Evolutionary conservation across 768 basidiomycete species (phyloP).

Genomic region (Pleurotus sapidus): DNA sequence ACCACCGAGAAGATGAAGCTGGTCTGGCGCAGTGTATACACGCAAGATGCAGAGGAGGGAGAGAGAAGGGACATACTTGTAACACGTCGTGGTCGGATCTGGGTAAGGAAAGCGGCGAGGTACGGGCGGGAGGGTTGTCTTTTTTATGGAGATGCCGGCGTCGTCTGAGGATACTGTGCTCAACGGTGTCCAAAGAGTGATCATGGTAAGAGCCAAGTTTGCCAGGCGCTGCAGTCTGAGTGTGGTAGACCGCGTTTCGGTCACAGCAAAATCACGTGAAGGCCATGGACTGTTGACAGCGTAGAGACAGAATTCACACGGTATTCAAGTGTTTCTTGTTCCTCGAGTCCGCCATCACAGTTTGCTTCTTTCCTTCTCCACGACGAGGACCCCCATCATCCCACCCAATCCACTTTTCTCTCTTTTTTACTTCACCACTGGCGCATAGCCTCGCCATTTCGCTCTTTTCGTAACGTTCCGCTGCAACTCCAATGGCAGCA

Average conservation of each 20-base stretch:
- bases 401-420: slow-evolving; percentile 11
- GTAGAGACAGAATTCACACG: slow-evolving; percentile 6
- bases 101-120: slow-evolving; percentile 21
- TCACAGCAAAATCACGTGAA: background rate
- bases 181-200: slow-evolving; percentile 10
- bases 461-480: slow-evolving; percentile 16
- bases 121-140: slow-evolving; percentile 16
- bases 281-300: background rate
- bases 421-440: slow-evolving; percentile 17
- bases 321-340: background rate
- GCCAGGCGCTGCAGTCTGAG: background rate
- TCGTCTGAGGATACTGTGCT: slow-evolving; percentile 15
- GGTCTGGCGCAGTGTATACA: slow-evolving; percentile 43
- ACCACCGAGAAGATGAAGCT: slow-evolving; percentile 31
- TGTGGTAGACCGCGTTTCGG: background rate
- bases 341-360: background rate
- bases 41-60: slow-evolving; percentile 45
- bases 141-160: slow-evolving; percentile 15
- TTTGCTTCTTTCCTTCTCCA: background rate
- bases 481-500: slow-evolving; percentile 23
- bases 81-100: background rate
- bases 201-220: background rate
- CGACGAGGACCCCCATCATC: background rate
- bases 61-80: slow-evolving; percentile 46
- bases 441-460: slow-evolving; percentile 17